Base-by-base conservation (phyloP, 169 alveolate species). In the Plasmodium inui region DNA sequence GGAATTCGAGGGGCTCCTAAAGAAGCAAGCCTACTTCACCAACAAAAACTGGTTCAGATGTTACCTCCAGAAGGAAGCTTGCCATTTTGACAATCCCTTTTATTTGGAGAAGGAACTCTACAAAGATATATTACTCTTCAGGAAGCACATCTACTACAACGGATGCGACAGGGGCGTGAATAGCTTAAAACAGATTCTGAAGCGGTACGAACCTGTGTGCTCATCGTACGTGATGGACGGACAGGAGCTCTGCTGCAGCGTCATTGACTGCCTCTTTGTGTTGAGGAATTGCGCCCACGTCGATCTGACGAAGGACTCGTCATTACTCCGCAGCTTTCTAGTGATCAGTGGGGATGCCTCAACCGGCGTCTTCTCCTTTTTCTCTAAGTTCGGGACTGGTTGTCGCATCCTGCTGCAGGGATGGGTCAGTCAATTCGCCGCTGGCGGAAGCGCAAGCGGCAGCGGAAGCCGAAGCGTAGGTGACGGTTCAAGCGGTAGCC, bases 141-240 rank as follows among this genome's bases (percentile, higher is more conserved):
- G 95, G 26, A 19, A 91, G 34, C 83, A 91, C 50, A 32, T 91
- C 9, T 91, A 91, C 44, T 82, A 91, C 70, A 91, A 91, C 14
- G 50, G 72, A 26, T 91, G 84, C 57, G 84, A 81, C 55, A 37
- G 41, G n/a, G 70, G 72, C 17, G 72, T 91, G 28, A 91, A 82
- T 32, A 91, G 95, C 74, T 39, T 91, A 30, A 91, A 70, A 26
- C 95, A 91, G 80, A 30, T 91, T 50, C 55, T 91, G 53, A 91
- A 91, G 55, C 82, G 83, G 30, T 91, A 82, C 39, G 92, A 91
- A 26, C 95, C 95, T n/a, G n/a, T 91, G 19, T 67, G 17, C 32
- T 70, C 82, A 1, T 67, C 92, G 6, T 91, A 91, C 67, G 55
- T 67, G 10, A 67, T 78, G 53, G 50, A 80, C 37, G 74, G 61